Conservation (phyloP, 2,329 filamentous ascomycete species). For the Exophiala viscosa region DNA sequence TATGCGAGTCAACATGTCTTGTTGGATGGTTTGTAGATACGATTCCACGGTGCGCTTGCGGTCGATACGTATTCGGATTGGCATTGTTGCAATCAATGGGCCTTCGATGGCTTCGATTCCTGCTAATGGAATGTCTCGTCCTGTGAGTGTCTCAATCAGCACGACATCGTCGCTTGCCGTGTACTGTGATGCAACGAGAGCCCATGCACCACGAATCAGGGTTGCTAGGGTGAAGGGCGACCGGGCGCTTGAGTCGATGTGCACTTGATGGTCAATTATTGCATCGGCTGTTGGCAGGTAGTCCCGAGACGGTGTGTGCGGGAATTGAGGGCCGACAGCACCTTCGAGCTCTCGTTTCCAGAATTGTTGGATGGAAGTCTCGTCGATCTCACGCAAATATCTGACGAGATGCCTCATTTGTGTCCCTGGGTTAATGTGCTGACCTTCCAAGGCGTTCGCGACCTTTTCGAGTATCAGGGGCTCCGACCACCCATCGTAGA, state of each 20-base stretch:
- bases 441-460: constrained; percentile 34
- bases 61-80: constrained; percentile 42
- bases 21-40: constrained; percentile 56
- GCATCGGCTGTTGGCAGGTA: constrained; percentile 44
- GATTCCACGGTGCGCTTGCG: constrained; percentile 38
- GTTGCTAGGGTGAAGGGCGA: constrained; percentile 45
- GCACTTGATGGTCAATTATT: constrained; percentile 43
- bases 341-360: constrained; percentile 48
- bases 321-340: constrained; percentile 49
- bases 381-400: constrained; percentile 44
- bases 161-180: constrained; percentile 45
- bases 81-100: constrained; percentile 44
- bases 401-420: constrained; percentile 49
- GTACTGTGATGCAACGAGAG: constrained; percentile 45
- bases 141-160: constrained; percentile 50
- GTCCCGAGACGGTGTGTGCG: constrained; percentile 46
- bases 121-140: constrained; percentile 43
- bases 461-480: constrained; percentile 38
- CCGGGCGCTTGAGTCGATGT: constrained; percentile 24
- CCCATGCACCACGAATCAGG: constrained; percentile 49
- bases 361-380: constrained; percentile 41
- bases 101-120: constrained; percentile 49
- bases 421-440: neutral
- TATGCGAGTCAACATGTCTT: constrained; percentile 55
- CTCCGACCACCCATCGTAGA: constrained; percentile 51